Evolutionary conservation across 1,284 basidiomycete species (phyloP).

Genomic region (Apiotrichum porosum): DNA sequence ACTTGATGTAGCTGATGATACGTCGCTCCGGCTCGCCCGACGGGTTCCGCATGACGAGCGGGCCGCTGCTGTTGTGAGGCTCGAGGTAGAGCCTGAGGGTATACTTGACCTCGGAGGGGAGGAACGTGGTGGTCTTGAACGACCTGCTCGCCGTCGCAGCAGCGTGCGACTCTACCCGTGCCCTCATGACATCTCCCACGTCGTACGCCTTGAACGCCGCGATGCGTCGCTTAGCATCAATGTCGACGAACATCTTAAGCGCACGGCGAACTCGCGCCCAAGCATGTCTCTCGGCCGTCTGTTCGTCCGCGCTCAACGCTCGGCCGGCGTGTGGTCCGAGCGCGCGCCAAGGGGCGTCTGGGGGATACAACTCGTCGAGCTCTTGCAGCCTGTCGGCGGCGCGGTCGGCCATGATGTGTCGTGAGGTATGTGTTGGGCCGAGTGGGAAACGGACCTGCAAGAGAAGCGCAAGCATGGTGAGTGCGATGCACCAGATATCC

Average conservation of each 20-base stretch:
- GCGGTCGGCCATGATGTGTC: constrained; percentile 50
- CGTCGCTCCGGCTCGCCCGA: constrained; percentile 39
- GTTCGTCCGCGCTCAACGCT: constrained; percentile 16
- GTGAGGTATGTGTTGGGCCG: constrained; percentile 52
- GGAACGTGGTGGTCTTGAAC: constrained; percentile 54
- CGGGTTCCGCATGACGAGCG: constrained; percentile 43
- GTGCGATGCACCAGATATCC: constrained; percentile 57
- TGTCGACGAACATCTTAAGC: constrained; percentile 50
- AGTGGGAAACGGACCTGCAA: constrained; percentile 54
- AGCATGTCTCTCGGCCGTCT: constrained; percentile 24
- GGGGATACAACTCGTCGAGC: constrained; percentile 45
- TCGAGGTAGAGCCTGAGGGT: constrained; percentile 47
- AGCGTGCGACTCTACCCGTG: constrained; percentile 24
- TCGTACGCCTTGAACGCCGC: constrained; percentile 48
- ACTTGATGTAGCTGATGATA: constrained; percentile 49
- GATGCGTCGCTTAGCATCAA: constrained; percentile 52
- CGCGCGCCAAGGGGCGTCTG: constrained; percentile 29
- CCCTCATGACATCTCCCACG: constrained; percentile 26
- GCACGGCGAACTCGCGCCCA: constrained; percentile 47
- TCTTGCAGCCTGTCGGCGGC: constrained; percentile 50
- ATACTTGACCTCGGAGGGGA: constrained; percentile 51
- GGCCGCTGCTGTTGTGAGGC: not conserved
- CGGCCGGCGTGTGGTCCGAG: constrained; percentile 1
- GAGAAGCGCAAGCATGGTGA: constrained; percentile 54
- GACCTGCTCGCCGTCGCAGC: constrained; percentile 12